phyloP scores from a whole-genome alignment of 2,329 filamentous ascomycete species.

The Aspergillus caelatus region DNA sequence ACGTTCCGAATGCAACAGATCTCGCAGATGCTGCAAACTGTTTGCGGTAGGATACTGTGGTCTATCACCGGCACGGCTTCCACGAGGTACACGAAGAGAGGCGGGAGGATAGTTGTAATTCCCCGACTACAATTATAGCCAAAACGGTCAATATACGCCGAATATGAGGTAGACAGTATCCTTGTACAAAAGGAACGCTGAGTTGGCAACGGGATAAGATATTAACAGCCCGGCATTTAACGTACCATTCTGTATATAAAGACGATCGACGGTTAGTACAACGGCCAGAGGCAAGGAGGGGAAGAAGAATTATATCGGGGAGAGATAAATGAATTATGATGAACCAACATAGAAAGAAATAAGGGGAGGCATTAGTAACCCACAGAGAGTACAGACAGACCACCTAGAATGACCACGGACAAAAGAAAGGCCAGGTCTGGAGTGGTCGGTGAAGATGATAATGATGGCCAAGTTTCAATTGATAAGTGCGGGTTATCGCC shows the following conservation, averaged over 20 bases:
- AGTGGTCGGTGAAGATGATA: neutral
- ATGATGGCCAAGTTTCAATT: constrained; percentile 1
- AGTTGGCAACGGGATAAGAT: neutral
- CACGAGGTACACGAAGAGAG: constrained; percentile 33
- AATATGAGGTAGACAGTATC: neutral
- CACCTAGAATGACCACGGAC: neutral
- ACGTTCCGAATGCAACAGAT: constrained; percentile 41
- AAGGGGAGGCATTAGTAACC: neutral
- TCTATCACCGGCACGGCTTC: constrained; percentile 26
- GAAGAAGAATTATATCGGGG: constrained; percentile 7
- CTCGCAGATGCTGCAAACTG: constrained; percentile 41
- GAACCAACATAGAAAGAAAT: neutral
- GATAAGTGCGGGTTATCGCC: constrained; percentile 3
- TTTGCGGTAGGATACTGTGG: constrained; percentile 26
- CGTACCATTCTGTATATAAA: constrained; percentile 9
- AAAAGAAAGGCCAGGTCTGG: neutral
- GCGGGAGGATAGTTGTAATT: constrained; percentile 48
- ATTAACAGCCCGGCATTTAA: neutral
- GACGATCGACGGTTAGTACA: constrained; percentile 10
- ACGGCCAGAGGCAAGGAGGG: neutral
- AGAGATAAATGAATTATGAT: neutral
- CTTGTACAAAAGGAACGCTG: neutral
- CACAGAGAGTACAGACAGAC: neutral
- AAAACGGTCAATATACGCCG: constrained; percentile 22
- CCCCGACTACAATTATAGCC: constrained; percentile 37